Evolutionary conservation across 2,329 filamentous ascomycete genomes (phyloP).

Genomic region (Boeremia exigua): DNA sequence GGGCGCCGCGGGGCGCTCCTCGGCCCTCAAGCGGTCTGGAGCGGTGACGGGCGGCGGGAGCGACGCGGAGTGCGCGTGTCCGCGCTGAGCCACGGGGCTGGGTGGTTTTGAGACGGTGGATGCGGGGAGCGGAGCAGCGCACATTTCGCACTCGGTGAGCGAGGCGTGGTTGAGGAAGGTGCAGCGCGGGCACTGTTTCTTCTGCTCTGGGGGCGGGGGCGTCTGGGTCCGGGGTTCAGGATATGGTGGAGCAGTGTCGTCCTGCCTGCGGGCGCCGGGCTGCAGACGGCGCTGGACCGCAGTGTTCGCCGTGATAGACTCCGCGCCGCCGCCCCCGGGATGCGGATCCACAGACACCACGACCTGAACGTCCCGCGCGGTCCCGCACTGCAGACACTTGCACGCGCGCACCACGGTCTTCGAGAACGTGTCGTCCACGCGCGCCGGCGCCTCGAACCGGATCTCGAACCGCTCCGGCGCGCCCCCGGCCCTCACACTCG

Average conservation of each 20-base stretch:
- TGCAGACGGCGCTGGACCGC: background rate
- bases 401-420: conserved; percentile 41
- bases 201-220: conserved; percentile 34
- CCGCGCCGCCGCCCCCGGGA: conserved; percentile 22
- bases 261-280: background rate
- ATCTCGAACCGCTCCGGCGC: conserved; percentile 43
- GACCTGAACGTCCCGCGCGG: conserved; percentile 43
- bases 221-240: conserved; percentile 15
- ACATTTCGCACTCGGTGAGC: conserved; percentile 43
- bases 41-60: conserved; percentile 27
- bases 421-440: conserved; percentile 39
- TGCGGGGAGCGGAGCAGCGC: conserved; percentile 36
- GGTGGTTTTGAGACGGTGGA: conserved; percentile 30
- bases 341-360: conserved; percentile 43
- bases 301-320: conserved; percentile 22
- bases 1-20: conserved; percentile 24
- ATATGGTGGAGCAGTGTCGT: conserved; percentile 26
- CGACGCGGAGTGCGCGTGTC: conserved; percentile 40
- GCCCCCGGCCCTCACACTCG: conserved; percentile 38
- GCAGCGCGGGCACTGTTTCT: conserved; percentile 45
- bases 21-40: background rate
- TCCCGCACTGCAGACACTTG: conserved; percentile 46
- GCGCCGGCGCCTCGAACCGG: conserved; percentile 40
- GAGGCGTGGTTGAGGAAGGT: conserved; percentile 45
- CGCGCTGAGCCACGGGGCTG: conserved; percentile 25